Conservation (phyloP, 1,284 basidiomycete genomes). For the Lentinula novae-zelandiae region DNA sequence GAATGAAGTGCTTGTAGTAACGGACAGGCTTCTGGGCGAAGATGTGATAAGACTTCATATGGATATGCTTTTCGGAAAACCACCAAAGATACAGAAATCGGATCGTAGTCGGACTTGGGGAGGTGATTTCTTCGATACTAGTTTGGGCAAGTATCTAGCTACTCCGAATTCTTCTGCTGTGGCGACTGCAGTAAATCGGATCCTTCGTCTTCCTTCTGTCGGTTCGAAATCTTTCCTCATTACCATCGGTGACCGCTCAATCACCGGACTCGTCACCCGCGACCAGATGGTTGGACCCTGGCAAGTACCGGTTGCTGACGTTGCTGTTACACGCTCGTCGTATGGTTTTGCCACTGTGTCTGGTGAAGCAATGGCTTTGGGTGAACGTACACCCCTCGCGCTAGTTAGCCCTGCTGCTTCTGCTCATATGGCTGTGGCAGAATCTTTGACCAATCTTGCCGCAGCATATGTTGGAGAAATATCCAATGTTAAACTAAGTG, state of each 20-base stretch:
- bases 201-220: constrained; percentile 89
- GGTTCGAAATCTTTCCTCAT: constrained; percentile 97
- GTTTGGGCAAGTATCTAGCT: constrained; percentile 66
- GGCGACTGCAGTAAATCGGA: constrained; percentile 59
- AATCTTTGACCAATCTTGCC: constrained; percentile 89
- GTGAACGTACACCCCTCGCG: constrained; percentile 93
- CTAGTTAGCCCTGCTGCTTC: constrained; percentile 86
- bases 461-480: constrained; percentile 79
- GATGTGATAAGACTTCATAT: constrained; percentile 90
- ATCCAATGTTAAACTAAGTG: constrained; percentile 85
- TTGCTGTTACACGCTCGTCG: constrained; percentile 92
- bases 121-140: constrained; percentile 65
- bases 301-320: constrained; percentile 98
- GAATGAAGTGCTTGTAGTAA: constrained; percentile 84
- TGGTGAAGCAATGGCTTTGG: constrained; percentile 98
- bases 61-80: constrained; percentile 96
- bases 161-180: constrained; percentile 32
- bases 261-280: constrained; percentile 92
- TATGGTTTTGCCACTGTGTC: constrained; percentile 85
- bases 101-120: constrained; percentile 55
- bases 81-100: constrained; percentile 86
- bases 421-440: constrained; percentile 94
- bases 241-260: constrained; percentile 94
- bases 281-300: constrained; percentile 99
- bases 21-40: constrained; percentile 77